Percentiles rank a stretch among this genome's conserved stretches.
Evolutionary conservation across 257 asterid genomes (phyloP).

Genomic region (Nicotiana sylvestris): DNA sequence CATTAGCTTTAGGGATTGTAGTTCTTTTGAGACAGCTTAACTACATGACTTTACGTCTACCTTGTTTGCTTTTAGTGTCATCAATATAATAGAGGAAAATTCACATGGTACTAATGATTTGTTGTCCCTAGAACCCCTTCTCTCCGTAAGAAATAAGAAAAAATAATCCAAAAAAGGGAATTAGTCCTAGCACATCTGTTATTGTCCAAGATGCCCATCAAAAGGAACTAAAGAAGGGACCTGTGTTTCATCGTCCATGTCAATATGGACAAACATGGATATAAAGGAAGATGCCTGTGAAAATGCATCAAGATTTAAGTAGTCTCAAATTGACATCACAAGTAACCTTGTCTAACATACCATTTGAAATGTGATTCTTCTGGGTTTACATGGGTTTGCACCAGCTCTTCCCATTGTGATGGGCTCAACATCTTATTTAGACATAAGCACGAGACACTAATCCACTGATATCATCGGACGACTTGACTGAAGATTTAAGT

Average conservation of each 20-base stretch:
- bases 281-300: background rate
- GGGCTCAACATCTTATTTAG: background rate
- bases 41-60: constrained; percentile 5
- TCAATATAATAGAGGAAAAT: constrained; percentile 1
- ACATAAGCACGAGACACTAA: background rate
- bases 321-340: background rate
- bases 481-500: background rate
- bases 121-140: constrained; percentile 3
- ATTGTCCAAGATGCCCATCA: background rate
- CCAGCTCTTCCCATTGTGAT: background rate
- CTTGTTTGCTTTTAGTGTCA: background rate
- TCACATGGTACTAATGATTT: background rate
- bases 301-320: background rate
- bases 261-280: background rate
- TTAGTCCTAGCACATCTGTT: background rate
- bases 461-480: background rate
- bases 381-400: background rate
- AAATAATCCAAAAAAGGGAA: background rate
- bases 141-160: background rate
- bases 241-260: background rate
- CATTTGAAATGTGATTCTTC: background rate
- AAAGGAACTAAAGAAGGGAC: background rate
- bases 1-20: background rate
- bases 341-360: background rate
- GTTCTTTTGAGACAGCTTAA: background rate